A percentile compares a stretch with the other conserved stretches of the same genome.
Evolutionary conservation across 1,284 basidiomycete species (phyloP).

Genomic region (Bjerkandera adusta): DNA sequence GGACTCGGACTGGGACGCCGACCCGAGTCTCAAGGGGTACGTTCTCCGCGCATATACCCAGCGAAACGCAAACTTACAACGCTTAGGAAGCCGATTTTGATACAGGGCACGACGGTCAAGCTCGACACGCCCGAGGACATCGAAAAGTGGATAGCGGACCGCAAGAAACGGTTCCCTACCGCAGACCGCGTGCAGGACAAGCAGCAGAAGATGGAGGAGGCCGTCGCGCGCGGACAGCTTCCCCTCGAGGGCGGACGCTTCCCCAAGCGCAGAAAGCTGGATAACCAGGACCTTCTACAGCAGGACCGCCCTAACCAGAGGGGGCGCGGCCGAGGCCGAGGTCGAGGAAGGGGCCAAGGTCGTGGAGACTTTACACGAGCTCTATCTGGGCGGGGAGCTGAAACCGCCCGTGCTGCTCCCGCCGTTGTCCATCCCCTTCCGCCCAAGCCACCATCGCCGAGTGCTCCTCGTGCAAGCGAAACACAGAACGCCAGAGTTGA

Average conservation of each 20-base stretch:
- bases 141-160: constrained; percentile 83
- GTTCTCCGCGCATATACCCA: constrained; percentile 14
- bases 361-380: too few relatives aligned
- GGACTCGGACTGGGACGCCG: constrained; percentile 68
- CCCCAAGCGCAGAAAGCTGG: constrained; percentile 31
- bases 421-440: too few relatives aligned
- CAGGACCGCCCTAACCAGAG: constrained; percentile 33
- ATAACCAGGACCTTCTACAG: constrained; percentile 20
- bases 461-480: too few relatives aligned
- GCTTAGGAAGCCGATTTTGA: constrained; percentile 64
- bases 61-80: not conserved
- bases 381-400: too few relatives aligned
- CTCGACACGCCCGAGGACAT: constrained; percentile 83
- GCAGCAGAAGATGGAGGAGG: constrained; percentile 71
- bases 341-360: constrained; percentile 31
- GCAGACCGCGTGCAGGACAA: constrained; percentile 70
- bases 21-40: constrained; percentile 73
- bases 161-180: constrained; percentile 83
- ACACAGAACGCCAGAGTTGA: constrained; percentile 1
- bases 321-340: constrained; percentile 33
- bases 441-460: too few relatives aligned
- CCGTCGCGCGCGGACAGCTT: constrained; percentile 76
- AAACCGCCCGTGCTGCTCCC: too few relatives aligned
- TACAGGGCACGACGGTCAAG: constrained; percentile 77
- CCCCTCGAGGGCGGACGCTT: constrained; percentile 44